Conservation (phyloP, 306 rosid genomes). For the Lathyrus sativus region DNA sequence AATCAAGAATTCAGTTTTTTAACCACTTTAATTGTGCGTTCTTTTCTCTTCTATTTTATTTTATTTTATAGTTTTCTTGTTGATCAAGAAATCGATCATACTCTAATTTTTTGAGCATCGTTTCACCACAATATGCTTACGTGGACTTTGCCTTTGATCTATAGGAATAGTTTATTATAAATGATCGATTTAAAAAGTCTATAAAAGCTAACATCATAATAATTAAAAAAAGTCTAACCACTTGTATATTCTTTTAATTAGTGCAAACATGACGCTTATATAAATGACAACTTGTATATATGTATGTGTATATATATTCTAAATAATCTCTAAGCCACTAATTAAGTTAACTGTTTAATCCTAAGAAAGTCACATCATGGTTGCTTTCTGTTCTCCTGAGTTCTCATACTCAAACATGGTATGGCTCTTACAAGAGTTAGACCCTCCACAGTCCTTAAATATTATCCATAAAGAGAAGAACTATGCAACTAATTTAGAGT, state of each 20-base stretch:
- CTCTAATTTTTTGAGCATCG: no score
- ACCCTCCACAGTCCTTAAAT: neutral
- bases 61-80: no score
- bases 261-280: neutral
- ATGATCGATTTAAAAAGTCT: no score
- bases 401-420: constrained; percentile 33
- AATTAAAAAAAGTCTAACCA: neutral
- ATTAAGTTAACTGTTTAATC: neutral
- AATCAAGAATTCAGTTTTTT: no score
- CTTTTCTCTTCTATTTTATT: no score
- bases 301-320: neutral
- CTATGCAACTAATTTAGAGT: neutral
- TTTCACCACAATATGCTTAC: no score
- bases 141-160: no score
- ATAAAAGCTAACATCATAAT: neutral
- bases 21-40: no score
- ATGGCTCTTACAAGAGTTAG: constrained; percentile 38
- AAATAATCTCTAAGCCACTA: neutral
- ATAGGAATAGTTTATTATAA: no score
- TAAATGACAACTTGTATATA: neutral
- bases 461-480: neutral
- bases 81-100: no score
- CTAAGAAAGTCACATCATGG: constrained; percentile 25
- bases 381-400: constrained; percentile 31
- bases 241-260: neutral